A percentile compares a stretch with the other conserved stretches of the same genome.
Conservation (phyloP, 306 rosid species). For the Glycyrrhiza uralensis region DNA sequence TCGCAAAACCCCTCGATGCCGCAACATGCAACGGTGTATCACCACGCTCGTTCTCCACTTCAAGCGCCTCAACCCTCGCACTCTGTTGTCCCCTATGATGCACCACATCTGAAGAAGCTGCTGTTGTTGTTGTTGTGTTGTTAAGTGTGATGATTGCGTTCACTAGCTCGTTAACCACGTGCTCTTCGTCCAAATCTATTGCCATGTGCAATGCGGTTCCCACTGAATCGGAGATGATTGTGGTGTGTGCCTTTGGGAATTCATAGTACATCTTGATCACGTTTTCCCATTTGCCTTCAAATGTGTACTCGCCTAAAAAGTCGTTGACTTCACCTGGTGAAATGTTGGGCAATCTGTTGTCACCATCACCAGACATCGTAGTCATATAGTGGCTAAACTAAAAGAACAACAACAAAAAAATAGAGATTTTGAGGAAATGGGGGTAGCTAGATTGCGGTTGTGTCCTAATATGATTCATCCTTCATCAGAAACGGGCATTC, state of each 20-base stretch:
- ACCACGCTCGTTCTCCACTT: neutral
- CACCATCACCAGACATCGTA: neutral
- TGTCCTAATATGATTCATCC: too few species aligned
- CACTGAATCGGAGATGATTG: neutral
- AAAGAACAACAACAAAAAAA: too few species aligned
- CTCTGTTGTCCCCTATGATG: too few species aligned
- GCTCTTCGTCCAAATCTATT: neutral
- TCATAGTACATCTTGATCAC: neutral
- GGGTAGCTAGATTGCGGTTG: too few species aligned
- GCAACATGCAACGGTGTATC: constrained; percentile 30
- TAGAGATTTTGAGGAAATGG: neutral
- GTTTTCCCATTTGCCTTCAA: constrained; percentile 22
- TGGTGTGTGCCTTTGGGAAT: neutral
- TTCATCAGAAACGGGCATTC: too few species aligned
- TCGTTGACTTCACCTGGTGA: neutral
- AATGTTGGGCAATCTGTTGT: neutral
- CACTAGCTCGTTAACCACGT: neutral
- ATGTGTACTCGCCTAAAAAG: neutral
- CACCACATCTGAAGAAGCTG: too few species aligned
- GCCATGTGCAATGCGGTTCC: constrained; percentile 27
- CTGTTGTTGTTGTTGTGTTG: neutral
- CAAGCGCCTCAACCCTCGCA: neutral
- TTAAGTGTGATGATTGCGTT: neutral
- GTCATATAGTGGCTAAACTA: neutral
- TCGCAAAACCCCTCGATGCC: constrained; percentile 14